A percentile compares a stretch with the other conserved stretches of the same genome.
Conservation (phyloP, 2,329 filamentous ascomycete species). For the Phialocephala subalpina region DNA sequence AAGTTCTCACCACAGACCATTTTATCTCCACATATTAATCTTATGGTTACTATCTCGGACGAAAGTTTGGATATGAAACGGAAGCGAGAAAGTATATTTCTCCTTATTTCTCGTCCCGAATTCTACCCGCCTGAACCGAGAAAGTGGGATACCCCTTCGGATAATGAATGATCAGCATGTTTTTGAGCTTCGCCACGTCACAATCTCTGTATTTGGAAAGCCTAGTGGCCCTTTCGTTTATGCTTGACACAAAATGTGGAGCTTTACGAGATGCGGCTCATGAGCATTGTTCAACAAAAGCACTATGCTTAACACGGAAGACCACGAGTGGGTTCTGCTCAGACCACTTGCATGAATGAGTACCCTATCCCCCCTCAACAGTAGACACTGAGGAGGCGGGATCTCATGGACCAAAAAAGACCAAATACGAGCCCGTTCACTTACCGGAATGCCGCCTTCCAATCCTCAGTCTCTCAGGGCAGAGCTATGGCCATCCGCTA, state of each 20-base stretch:
- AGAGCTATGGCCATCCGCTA: too few relatives aligned
- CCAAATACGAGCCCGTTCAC: neutral
- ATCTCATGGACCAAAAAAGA: neutral
- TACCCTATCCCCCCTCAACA: neutral
- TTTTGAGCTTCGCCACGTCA: neutral
- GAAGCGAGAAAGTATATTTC: slow-evolving; percentile 5
- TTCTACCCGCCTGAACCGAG: neutral
- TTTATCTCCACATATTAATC: neutral
- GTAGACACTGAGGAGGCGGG: neutral
- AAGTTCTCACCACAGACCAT: neutral
- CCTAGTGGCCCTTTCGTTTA: neutral
- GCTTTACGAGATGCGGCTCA: neutral
- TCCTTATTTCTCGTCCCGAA: slow-evolving; percentile 3
- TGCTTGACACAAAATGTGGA: neutral
- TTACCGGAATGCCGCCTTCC: too few relatives aligned
- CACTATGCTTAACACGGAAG: neutral
- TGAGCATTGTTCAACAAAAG: neutral
- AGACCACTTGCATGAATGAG: neutral
- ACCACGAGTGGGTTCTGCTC: neutral
- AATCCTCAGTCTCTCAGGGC: too few relatives aligned
- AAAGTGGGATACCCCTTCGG: neutral
- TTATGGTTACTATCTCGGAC: neutral
- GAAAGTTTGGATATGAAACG: slow-evolving; percentile 2
- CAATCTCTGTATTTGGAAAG: neutral
- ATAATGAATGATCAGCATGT: neutral